Conservation (phyloP, 2,329 filamentous ascomycete genomes). For the Zalaria obscura region DNA sequence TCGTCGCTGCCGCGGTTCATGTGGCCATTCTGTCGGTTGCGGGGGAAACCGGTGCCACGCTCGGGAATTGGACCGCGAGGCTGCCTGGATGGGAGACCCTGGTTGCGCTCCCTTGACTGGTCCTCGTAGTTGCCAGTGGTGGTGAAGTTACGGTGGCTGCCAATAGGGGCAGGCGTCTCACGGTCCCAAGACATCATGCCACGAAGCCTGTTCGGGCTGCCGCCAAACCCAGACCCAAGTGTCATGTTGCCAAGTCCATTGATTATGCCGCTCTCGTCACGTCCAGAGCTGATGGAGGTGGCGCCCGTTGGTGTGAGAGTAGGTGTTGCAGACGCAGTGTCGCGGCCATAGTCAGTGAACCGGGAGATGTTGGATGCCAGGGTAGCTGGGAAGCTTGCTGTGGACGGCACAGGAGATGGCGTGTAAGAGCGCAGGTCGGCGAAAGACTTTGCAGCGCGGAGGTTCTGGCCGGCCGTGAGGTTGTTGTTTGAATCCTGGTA, state of each 20-base stretch:
- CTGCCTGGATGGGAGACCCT: slow-evolving; percentile 41
- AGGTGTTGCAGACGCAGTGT: slow-evolving; percentile 49
- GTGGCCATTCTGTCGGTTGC: slow-evolving; percentile 44
- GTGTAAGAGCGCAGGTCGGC: slow-evolving; percentile 91
- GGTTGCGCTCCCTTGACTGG: slow-evolving; percentile 34
- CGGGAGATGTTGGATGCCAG: slow-evolving; percentile 49
- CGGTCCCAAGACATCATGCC: slow-evolving; percentile 48
- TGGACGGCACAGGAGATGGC: slow-evolving; percentile 80
- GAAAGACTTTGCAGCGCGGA: slow-evolving; percentile 91
- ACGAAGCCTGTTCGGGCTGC: slow-evolving; percentile 44
- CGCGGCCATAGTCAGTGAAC: slow-evolving; percentile 43
- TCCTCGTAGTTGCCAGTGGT: slow-evolving; percentile 43
- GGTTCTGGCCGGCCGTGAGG: slow-evolving; percentile 57
- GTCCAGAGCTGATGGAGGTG: slow-evolving; percentile 43
- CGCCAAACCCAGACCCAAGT: slow-evolving; percentile 33
- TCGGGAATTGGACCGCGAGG: slow-evolving; percentile 47
- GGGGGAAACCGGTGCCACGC: slow-evolving; percentile 42
- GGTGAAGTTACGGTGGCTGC: slow-evolving; percentile 49
- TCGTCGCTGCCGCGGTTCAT: slow-evolving; percentile 49
- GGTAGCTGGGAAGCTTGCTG: slow-evolving; percentile 68
- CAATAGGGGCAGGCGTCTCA: slow-evolving; percentile 44
- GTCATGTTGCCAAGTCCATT: slow-evolving; percentile 49
- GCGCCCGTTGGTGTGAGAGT: slow-evolving; percentile 51
- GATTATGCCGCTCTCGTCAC: slow-evolving; percentile 45
- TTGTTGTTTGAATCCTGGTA: slow-evolving; percentile 59